Percentiles rank a stretch among this genome's conserved stretches.
Conservation (phyloP, 169 alveolate species). For the Cytauxzoon felis region DNA sequence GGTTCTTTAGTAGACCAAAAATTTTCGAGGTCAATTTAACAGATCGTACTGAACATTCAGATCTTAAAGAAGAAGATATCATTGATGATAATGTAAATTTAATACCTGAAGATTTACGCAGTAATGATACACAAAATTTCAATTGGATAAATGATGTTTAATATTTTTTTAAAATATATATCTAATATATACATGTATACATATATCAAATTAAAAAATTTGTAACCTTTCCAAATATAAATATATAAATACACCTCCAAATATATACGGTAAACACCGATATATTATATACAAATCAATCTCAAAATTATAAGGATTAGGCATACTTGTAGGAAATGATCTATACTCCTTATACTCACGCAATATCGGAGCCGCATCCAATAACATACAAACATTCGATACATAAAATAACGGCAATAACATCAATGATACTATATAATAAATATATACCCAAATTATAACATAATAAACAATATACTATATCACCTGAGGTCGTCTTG, state of each 20-base stretch:
- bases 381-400: no score
- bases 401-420: background rate
- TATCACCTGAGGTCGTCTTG: no score
- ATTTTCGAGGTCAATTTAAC: background rate
- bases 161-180: background rate
- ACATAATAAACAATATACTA: background rate
- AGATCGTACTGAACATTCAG: background rate
- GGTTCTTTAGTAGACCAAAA: conserved; percentile 44
- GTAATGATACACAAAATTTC: background rate
- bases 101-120: background rate
- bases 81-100: background rate
- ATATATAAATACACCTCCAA: conserved; percentile 16
- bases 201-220: background rate
- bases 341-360: background rate
- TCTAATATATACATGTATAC: background rate
- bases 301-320: conserved; percentile 48
- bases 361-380: no score
- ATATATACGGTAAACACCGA: conserved; percentile 23
- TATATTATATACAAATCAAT: conserved; percentile 31
- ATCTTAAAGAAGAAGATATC: background rate
- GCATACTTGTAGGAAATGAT: conserved; percentile 53
- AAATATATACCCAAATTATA: background rate
- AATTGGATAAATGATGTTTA: background rate
- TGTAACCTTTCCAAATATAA: conserved; percentile 19
- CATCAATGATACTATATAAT: background rate